Conservation (phyloP, 257 asterid genomes). For the Fraxinus pennsylvanica region DNA sequence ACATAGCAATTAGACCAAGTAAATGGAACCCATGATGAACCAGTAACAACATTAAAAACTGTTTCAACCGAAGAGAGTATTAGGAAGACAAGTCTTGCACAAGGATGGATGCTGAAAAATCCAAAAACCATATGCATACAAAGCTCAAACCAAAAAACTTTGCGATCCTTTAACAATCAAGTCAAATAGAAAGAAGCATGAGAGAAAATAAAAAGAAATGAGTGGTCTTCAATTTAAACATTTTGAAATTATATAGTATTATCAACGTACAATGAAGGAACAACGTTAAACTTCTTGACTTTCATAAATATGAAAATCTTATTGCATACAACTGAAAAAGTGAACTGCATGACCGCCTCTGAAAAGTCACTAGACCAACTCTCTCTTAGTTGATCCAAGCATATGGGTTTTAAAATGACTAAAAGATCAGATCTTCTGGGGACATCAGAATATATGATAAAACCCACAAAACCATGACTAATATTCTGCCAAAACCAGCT, state of each 20-base stretch:
- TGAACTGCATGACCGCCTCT: no score
- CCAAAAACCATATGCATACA: not conserved
- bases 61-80: not conserved
- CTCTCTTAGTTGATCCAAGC: no score
- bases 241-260: not conserved
- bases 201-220: not conserved
- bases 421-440: no score
- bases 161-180: not conserved
- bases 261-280: not conserved
- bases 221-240: not conserved
- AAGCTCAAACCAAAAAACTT: not conserved
- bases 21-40: not conserved
- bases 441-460: no score
- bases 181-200: not conserved
- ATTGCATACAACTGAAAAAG: not conserved
- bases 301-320: not conserved
- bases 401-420: no score
- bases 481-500: no score
- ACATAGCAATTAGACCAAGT: constrained; percentile 22
- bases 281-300: not conserved
- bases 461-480: no score
- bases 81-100: not conserved
- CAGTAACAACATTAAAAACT: not conserved
- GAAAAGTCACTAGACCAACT: no score
- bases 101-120: not conserved